Percentiles rank a stretch among this genome's conserved stretches.
Conservation (phyloP, 192 early-diverging fungal species). For the Coemansia sp. region DNA sequence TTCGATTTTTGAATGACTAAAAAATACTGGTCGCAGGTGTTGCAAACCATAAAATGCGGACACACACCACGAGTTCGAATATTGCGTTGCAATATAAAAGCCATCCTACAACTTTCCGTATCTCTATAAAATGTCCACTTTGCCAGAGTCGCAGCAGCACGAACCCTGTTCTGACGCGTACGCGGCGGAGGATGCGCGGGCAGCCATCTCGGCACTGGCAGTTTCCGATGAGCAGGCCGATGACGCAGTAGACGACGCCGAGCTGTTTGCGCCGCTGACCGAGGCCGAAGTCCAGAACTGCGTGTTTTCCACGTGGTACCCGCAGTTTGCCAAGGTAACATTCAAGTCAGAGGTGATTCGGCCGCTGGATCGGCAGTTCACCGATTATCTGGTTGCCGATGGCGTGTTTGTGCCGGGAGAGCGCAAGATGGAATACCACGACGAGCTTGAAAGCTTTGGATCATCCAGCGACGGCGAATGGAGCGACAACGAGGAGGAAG, state of each 20-base stretch:
- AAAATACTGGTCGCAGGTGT: no score
- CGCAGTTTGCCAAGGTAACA: constrained; percentile 56
- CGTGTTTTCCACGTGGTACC: constrained; percentile 77
- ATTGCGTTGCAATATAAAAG: no score
- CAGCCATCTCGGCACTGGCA: neutral
- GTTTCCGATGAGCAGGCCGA: neutral
- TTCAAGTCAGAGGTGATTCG: constrained; percentile 70
- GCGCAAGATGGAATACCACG: constrained; percentile 24
- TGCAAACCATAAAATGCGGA: no score
- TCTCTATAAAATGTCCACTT: neutral
- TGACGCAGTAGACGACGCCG: constrained; percentile 3
- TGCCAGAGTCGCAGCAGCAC: neutral
- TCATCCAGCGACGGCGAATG: constrained; percentile 35
- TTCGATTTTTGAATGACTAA: no score
- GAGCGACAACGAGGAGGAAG: constrained; percentile 28
- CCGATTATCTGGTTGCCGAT: constrained; percentile 82
- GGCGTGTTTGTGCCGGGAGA: constrained; percentile 75
- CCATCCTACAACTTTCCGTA: no score
- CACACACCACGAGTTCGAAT: no score
- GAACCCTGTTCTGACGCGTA: neutral
- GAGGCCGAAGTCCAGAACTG: constrained; percentile 65
- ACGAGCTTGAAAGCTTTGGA: constrained; percentile 24
- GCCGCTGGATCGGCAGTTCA: constrained; percentile 70
- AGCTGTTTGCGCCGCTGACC: constrained; percentile 56
- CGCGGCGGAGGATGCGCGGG: neutral